A percentile compares a stretch with the other conserved stretches of the same genome.
These are phyloP conservation scores for Curvularia spicifera DNA, from an alignment of 2,329 filamentous ascomycete genomes.

Conservation along the genomic window DNA sequence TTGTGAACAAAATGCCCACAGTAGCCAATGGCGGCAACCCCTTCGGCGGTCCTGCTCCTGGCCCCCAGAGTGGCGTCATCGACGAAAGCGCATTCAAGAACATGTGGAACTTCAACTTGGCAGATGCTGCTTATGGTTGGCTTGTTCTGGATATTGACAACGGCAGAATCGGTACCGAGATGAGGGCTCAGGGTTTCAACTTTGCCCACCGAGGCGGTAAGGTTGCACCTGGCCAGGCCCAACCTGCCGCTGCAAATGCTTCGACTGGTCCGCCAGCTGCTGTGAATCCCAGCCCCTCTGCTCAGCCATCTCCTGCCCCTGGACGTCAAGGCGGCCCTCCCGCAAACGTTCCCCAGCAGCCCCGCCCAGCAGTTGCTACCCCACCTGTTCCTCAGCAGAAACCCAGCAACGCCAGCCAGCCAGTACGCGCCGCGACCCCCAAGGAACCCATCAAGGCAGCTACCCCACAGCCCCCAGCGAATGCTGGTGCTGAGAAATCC, in stretches of 20 bases:
- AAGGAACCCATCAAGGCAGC: conserved; percentile 58
- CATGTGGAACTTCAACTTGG: conserved; percentile 99
- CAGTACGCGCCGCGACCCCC: conserved; percentile 48
- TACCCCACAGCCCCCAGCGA: conserved; percentile 54
- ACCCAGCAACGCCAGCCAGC: conserved; percentile 48
- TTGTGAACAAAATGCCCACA: conserved; percentile 98
- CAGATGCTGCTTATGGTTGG: conserved; percentile 96
- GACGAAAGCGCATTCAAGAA: conserved; percentile 99
- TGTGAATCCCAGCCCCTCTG: conserved; percentile 47
- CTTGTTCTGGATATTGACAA: conserved; percentile 93
- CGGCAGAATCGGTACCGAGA: conserved; percentile 95
- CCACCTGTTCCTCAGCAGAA: conserved; percentile 51
- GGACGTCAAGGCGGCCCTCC: conserved; percentile 42
- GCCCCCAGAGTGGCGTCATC: conserved; percentile 80
- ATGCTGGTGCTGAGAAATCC: conserved; percentile 49
- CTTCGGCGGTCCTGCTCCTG: conserved; percentile 84
- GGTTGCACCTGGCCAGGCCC: conserved; percentile 51
- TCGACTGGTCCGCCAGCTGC: conserved; percentile 47
- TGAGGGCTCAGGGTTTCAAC: conserved; percentile 99
- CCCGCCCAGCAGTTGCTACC: conserved; percentile 41
- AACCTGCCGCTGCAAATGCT: conserved; percentile 46
- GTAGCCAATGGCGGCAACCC: conserved; percentile 95
- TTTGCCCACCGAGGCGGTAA: conserved; percentile 95
- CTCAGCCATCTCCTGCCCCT: conserved; percentile 47
- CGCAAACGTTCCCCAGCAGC: conserved; percentile 43